Percentiles rank a stretch among this genome's conserved stretches.
Evolutionary conservation across 331 rosid genomes (phyloP).

Genomic region (Acacia pycnantha): DNA sequence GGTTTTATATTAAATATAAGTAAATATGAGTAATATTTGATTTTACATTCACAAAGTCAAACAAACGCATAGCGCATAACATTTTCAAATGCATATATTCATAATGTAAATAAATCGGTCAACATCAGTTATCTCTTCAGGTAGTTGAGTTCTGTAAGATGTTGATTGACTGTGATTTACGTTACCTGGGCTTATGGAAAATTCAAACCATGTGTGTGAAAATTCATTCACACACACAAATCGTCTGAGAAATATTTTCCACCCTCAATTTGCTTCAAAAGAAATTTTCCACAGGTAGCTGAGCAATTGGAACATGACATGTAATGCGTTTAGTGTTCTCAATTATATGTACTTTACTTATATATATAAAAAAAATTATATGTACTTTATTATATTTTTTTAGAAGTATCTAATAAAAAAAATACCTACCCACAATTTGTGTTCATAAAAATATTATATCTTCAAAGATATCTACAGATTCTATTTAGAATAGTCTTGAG

Average conservation of each 20-base stretch:
- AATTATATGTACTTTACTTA: neutral
- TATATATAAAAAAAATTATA: neutral
- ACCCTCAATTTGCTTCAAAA: neutral
- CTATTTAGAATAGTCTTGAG: neutral
- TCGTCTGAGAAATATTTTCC: neutral
- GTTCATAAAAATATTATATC: neutral
- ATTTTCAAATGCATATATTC: neutral
- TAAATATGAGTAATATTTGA: neutral
- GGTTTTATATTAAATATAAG: too few relatives aligned
- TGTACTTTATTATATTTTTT: neutral
- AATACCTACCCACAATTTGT: neutral
- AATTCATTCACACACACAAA: neutral
- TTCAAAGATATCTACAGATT: neutral
- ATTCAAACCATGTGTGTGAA: neutral
- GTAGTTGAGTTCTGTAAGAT: neutral
- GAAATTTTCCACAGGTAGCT: neutral
- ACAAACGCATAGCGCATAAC: neutral
- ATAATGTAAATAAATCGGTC: neutral
- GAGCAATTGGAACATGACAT: neutral
- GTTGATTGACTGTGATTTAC: neutral
- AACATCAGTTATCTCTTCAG: neutral
- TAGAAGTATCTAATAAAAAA: neutral
- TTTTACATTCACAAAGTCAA: neutral
- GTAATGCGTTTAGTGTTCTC: neutral
- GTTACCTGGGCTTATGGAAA: neutral